Conservation (phyloP, 2,329 filamentous ascomycete genomes). For the Seiridium cupressi region DNA sequence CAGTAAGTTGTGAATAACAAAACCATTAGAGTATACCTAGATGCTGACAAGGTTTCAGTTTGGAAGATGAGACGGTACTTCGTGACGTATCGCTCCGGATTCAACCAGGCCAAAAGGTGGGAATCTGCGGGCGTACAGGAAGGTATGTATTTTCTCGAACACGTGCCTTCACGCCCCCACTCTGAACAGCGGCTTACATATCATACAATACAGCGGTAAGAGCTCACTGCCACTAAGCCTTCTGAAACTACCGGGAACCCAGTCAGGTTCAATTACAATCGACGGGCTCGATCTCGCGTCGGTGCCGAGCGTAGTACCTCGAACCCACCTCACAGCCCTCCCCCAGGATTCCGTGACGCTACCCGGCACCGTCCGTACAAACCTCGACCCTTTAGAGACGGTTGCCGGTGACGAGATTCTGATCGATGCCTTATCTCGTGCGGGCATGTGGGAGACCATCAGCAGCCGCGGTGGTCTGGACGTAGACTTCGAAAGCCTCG, state of each 20-base stretch:
- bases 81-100: background rate
- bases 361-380: constrained; percentile 29
- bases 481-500: constrained; percentile 35
- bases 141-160: background rate
- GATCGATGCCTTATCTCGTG: constrained; percentile 24
- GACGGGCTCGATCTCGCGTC: background rate
- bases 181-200: constrained; percentile 31
- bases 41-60: background rate
- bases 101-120: background rate
- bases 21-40: background rate
- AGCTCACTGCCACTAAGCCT: background rate
- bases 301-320: background rate
- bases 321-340: constrained; percentile 40
- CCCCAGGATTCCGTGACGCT: constrained; percentile 43
- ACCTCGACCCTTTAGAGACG: constrained; percentile 28
- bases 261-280: background rate
- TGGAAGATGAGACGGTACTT: background rate
- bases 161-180: background rate
- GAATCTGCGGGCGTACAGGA: constrained; percentile 2
- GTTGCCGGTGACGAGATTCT: constrained; percentile 17
- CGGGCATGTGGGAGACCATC: constrained; percentile 18
- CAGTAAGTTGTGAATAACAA: background rate
- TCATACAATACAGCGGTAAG: constrained; percentile 34
- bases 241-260: background rate
- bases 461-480: constrained; percentile 20